Conservation (phyloP, 2,329 filamentous ascomycete genomes). For the Monosporascus sp. region DNA sequence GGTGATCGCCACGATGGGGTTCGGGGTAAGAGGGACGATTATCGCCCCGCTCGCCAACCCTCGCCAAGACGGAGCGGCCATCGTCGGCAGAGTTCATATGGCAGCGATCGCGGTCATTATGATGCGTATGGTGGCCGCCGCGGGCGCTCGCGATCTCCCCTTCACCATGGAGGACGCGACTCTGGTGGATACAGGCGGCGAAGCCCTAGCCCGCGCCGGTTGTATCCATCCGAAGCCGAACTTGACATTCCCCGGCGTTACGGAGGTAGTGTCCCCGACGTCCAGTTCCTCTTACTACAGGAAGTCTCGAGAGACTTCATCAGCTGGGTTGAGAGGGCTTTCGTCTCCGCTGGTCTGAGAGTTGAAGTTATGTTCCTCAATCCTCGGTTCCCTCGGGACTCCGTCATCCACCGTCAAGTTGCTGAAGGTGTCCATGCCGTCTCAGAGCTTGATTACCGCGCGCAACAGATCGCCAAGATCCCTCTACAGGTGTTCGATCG, state of each 20-base stretch:
- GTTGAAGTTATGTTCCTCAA: constrained; percentile 77
- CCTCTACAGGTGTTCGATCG: constrained; percentile 83
- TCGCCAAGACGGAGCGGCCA: constrained; percentile 25
- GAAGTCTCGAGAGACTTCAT: constrained; percentile 77
- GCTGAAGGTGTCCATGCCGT: constrained; percentile 85
- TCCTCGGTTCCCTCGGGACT: constrained; percentile 68
- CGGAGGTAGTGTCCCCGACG: constrained; percentile 75
- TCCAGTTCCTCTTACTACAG: constrained; percentile 79
- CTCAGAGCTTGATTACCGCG: constrained; percentile 65
- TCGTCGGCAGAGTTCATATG: constrained; percentile 29
- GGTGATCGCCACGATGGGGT: constrained; percentile 32
- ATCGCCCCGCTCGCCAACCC: constrained; percentile 18
- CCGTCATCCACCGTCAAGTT: constrained; percentile 79
- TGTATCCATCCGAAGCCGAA: constrained; percentile 46
- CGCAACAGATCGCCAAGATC: constrained; percentile 68
- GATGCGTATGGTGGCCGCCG: constrained; percentile 38
- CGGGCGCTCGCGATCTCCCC: constrained; percentile 67
- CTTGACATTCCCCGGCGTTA: constrained; percentile 70
- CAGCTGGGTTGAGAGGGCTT: constrained; percentile 72
- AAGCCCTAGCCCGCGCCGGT: constrained; percentile 60
- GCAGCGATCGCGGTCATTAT: constrained; percentile 34
- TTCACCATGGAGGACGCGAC: constrained; percentile 37
- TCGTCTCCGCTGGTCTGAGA: constrained; percentile 65
- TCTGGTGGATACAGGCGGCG: constrained; percentile 57
- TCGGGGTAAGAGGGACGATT: constrained; percentile 21